A percentile compares a stretch with the other conserved stretches of the same genome.
Conservation (phyloP, 2,329 filamentous ascomycete species). For the Sclerotinia subarctica region DNA sequence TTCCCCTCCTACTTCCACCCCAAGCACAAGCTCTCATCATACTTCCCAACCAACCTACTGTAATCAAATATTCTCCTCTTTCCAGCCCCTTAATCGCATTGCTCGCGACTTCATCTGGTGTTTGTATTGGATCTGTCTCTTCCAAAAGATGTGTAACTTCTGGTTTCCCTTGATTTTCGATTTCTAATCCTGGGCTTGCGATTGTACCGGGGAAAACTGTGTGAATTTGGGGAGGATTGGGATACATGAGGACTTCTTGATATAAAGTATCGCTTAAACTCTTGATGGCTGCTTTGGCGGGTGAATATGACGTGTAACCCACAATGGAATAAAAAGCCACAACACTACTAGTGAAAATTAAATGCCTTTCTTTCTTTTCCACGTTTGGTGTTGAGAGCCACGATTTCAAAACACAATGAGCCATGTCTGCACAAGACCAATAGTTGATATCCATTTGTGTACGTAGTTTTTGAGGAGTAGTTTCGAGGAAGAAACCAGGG, state of each 20-base stretch:
- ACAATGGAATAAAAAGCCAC: constrained; percentile 72
- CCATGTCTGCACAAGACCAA: constrained; percentile 81
- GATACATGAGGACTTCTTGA: constrained; percentile 84
- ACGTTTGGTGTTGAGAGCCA: constrained; percentile 61
- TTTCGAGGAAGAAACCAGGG: constrained; percentile 76
- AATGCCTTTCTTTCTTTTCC: constrained; percentile 60
- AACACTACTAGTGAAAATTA: constrained; percentile 83
- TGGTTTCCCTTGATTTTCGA: constrained; percentile 78
- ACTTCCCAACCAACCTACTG: constrained; percentile 68
- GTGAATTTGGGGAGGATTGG: constrained; percentile 75
- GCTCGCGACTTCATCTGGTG: constrained; percentile 72
- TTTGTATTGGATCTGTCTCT: constrained; percentile 75
- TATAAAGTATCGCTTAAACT: constrained; percentile 78
- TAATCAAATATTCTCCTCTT: constrained; percentile 73
- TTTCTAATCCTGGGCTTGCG: constrained; percentile 67
- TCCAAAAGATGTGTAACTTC: constrained; percentile 76
- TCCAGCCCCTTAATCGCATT: constrained; percentile 72
- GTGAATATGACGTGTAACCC: constrained; percentile 81
- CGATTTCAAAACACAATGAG: constrained; percentile 70
- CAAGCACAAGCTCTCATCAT: constrained; percentile 64
- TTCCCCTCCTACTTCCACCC: constrained; percentile 57
- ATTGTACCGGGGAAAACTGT: constrained; percentile 85
- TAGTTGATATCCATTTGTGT: constrained; percentile 91
- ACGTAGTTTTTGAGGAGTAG: constrained; percentile 61
- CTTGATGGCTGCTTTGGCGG: constrained; percentile 81